These are phyloP conservation scores for Starmerella floricola DNA, from an alignment of 805 yeast species.

Conservation along the genomic window DNA sequence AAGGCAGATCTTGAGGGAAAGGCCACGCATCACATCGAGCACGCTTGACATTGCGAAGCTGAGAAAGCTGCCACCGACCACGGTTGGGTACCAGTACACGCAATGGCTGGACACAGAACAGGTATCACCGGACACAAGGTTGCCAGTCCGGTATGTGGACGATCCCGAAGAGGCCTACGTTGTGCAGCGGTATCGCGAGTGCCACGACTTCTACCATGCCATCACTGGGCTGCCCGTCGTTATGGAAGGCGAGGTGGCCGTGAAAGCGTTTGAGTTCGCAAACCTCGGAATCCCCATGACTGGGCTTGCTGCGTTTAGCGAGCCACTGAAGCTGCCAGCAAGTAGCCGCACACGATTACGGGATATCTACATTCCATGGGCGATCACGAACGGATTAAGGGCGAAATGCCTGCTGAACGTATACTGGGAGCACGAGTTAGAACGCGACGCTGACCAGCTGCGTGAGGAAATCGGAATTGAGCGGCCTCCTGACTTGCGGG, in stretches of 20 bases:
- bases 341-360: slow-evolving; percentile 50
- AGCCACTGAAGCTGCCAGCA: slow-evolving; percentile 63
- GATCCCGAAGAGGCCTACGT: slow-evolving; percentile 85
- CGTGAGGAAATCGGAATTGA: slow-evolving; percentile 61
- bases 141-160: slow-evolving; percentile 73
- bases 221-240: slow-evolving; percentile 80
- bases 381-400: slow-evolving; percentile 54
- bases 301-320: slow-evolving; percentile 79
- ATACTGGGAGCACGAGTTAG: slow-evolving; percentile 80
- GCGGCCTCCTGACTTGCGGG: slow-evolving; percentile 68
- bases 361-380: slow-evolving; percentile 79
- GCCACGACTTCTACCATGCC: slow-evolving; percentile 94
- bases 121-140: slow-evolving; percentile 87
- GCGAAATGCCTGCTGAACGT: slow-evolving; percentile 73
- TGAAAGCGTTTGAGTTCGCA: slow-evolving; percentile 83
- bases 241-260: slow-evolving; percentile 92
- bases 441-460: slow-evolving; percentile 57
- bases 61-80: slow-evolving; percentile 46
- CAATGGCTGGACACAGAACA: slow-evolving; percentile 77
- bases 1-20: slow-evolving; percentile 59
- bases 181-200: slow-evolving; percentile 88
- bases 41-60: slow-evolving; percentile 54
- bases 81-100: slow-evolving; percentile 70
- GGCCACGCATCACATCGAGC: slow-evolving; percentile 71
- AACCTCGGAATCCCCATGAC: slow-evolving; percentile 93